Conservation (phyloP, 352 stramenopile genomes). For the Thalassiosira sp. region DNA sequence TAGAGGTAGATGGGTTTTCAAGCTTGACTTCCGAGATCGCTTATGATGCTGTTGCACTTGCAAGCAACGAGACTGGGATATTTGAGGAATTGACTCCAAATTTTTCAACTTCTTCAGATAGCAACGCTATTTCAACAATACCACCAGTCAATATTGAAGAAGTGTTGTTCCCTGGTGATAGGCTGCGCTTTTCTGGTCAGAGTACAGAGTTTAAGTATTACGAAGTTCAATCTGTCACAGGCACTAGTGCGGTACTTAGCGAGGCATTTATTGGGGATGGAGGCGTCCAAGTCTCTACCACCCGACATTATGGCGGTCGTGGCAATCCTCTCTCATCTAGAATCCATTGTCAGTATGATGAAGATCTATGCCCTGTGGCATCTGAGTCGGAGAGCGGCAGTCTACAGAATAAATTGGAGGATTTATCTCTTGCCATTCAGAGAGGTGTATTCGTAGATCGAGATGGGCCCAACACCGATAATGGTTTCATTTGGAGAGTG, state of each 20-base stretch:
- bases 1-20: constrained; percentile 67
- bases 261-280: constrained; percentile 46
- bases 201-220: constrained; percentile 54
- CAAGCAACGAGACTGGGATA: constrained; percentile 85
- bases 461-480: constrained; percentile 60
- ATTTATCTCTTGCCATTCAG: constrained; percentile 54
- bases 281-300: constrained; percentile 53
- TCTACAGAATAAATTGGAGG: constrained; percentile 73
- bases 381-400: constrained; percentile 60
- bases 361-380: constrained; percentile 41
- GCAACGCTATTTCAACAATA: constrained; percentile 46
- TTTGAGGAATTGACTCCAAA: constrained; percentile 53
- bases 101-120: constrained; percentile 43
- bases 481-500: constrained; percentile 87
- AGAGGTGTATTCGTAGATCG: constrained; percentile 85
- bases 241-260: constrained; percentile 41
- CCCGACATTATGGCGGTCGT: constrained; percentile 61
- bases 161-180: constrained; percentile 69
- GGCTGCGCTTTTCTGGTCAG: constrained; percentile 67
- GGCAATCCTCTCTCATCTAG: constrained; percentile 54
- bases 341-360: constrained; percentile 65
- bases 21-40: constrained; percentile 86
- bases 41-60: constrained; percentile 89
- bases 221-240: constrained; percentile 53
- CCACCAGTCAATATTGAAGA: constrained; percentile 52